Base-by-base conservation (phyloP, 306 rosid species). In the Gynostemma pentaphyllum region DNA sequence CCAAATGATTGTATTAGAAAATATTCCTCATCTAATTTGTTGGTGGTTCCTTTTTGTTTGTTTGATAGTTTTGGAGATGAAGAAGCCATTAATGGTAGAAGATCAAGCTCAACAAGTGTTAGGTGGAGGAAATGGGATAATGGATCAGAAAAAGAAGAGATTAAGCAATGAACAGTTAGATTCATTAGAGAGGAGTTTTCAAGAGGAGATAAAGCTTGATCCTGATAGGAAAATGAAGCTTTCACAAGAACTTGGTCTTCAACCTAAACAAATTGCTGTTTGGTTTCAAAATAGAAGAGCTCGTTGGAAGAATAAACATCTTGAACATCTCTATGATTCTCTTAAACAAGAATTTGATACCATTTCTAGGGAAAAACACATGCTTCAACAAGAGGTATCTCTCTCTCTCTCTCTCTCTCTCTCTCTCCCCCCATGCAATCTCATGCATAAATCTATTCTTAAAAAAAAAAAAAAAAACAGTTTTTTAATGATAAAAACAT, bases 261-360 rank as follows among this genome's bases (percentile, higher is more conserved):
- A 88, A 61, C 95, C 99, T 41, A 87, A 95, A 9, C 96, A 92
- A 45, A 86, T 92, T 1, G 94, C 99, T 9, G 87, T 92, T 11
- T 92, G 99, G 99, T 92, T 92, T 71, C 99, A 92, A 61, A 92
- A 92, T 64, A 81, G 96, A 65, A 79, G 99, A 44, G 94, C 99
- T 45, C 78, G 95, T 47, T 88, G 96, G 96, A 92, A 88, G 75
- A 72, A 81, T 7, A 92, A 92, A 85, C 87, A 92, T 66, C 94
- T 92, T 18, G 90, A 92, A 68, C 70, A 75, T 62, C 71, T 88
- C 74, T 88, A 92, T 27, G 90, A 92, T 45, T 37, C 85, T 0
- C 99, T 92, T 18, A 92, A 84, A 60, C 94, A 84, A 16, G 85
- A 92, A 15, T 82, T 76, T 74, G 96, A 92, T 46, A 71, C 41